A percentile compares a stretch with the other conserved stretches of the same genome.
Conservation (phyloP, 2,329 filamentous ascomycete genomes). For the Shiraia bambusicola region DNA sequence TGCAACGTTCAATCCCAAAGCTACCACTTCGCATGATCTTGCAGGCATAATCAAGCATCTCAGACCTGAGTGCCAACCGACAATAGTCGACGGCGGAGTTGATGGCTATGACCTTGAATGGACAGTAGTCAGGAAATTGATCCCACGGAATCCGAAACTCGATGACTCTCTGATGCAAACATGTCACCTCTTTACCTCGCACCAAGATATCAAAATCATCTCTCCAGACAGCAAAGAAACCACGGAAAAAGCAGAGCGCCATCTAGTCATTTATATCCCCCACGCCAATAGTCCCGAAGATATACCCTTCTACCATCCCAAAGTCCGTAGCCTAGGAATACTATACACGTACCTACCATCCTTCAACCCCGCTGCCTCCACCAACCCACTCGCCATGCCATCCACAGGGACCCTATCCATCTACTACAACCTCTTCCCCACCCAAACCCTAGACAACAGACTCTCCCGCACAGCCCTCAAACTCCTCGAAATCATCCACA, state of each 20-base stretch:
- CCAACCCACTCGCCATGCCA: slow-evolving; percentile 21
- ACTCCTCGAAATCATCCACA: slow-evolving; percentile 68
- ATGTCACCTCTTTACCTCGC: slow-evolving; percentile 66
- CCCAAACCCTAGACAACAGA: slow-evolving; percentile 49
- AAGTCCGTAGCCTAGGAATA: slow-evolving; percentile 72
- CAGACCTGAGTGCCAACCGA: slow-evolving; percentile 43
- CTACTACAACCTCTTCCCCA: slow-evolving; percentile 54
- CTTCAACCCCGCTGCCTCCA: background rate
- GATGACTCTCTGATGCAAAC: slow-evolving; percentile 80
- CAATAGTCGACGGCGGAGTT: slow-evolving; percentile 26
- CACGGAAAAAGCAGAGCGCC: slow-evolving; percentile 41
- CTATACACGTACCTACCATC: slow-evolving; percentile 62
- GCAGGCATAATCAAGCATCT: slow-evolving; percentile 53
- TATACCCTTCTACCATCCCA: slow-evolving; percentile 87
- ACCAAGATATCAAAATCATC: slow-evolving; percentile 13
- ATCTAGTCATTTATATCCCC: slow-evolving; percentile 75
- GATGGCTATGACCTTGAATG: slow-evolving; percentile 54
- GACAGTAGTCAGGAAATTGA: slow-evolving; percentile 71
- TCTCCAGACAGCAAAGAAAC: slow-evolving; percentile 25
- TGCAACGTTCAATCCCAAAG: slow-evolving; percentile 37
- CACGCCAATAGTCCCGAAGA: slow-evolving; percentile 63
- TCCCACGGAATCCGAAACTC: slow-evolving; percentile 77
- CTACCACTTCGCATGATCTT: slow-evolving; percentile 38
- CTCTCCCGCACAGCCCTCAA: slow-evolving; percentile 68
- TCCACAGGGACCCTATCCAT: slow-evolving; percentile 49